Percentiles rank a stretch among this genome's conserved stretches.
Evolutionary conservation across 495 filamentous ascomycete species (phyloP).

Genomic region (Pyronema domesticum): DNA sequence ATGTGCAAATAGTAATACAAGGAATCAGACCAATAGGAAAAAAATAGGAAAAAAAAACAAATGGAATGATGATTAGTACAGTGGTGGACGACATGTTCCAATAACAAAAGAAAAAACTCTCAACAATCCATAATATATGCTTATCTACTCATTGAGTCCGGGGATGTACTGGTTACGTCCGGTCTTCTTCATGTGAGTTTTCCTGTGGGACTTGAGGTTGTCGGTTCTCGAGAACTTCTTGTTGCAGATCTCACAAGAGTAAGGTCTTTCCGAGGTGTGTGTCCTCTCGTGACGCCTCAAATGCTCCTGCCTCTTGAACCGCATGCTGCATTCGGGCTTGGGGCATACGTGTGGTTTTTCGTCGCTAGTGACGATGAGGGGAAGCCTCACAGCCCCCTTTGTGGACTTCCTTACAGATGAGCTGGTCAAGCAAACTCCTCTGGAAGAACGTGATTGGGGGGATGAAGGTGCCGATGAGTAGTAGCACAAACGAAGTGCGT

Average conservation of each 20-base stretch:
- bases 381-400: background rate
- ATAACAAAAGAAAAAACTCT: background rate
- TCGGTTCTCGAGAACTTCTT: constrained; percentile 30
- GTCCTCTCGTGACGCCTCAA: constrained; percentile 40
- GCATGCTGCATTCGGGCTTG: constrained; percentile 29
- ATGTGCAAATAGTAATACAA: too few species aligned
- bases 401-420: background rate
- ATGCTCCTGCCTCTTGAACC: constrained; percentile 39
- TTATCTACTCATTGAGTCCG: constrained; percentile 7
- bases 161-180: constrained; percentile 16
- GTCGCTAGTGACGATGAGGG: constrained; percentile 11
- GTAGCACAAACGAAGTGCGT: background rate
- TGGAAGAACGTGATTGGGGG: background rate
- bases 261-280: constrained; percentile 38
- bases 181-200: constrained; percentile 22
- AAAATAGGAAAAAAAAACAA: background rate
- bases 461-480: background rate
- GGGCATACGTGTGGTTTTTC: constrained; percentile 25
- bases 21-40: background rate
- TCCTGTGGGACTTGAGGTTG: constrained; percentile 29
- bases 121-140: background rate
- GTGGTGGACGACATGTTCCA: background rate
- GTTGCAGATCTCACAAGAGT: constrained; percentile 26
- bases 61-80: background rate
- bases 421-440: background rate